These are phyloP conservation scores for Talaromyces atroroseus DNA, from an alignment of 2,329 filamentous ascomycete species.

Conservation along the genomic window DNA sequence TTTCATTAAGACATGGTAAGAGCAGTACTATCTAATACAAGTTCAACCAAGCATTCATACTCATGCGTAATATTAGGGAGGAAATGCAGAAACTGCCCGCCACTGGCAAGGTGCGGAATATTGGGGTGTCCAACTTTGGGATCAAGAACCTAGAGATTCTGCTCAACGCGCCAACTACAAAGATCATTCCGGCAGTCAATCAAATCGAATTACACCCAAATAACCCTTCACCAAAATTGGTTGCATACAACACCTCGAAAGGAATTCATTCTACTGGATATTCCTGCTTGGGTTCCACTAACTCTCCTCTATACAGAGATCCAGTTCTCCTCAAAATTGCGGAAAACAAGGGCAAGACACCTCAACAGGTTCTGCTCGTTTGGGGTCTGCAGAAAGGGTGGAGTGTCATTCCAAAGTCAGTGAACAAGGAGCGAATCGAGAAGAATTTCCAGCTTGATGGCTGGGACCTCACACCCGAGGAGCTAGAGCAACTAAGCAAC, in stretches of 20 bases:
- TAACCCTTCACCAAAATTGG: constrained; percentile 63
- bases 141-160: constrained; percentile 75
- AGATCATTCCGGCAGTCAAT: constrained; percentile 48
- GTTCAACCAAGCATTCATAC: constrained; percentile 19
- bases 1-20: constrained; percentile 68
- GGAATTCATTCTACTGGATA: constrained; percentile 53
- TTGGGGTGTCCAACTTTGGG: constrained; percentile 81
- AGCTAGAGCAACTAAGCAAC: constrained; percentile 62
- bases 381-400: constrained; percentile 79
- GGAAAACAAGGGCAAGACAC: constrained; percentile 51
- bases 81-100: constrained; percentile 42
- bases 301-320: constrained; percentile 52
- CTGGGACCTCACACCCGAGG: constrained; percentile 66
- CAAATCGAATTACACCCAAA: constrained; percentile 55
- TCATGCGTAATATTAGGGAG: constrained; percentile 41
- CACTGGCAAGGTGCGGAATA: constrained; percentile 64
- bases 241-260: constrained; percentile 47
- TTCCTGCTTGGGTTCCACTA: constrained; percentile 52
- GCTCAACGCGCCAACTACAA: constrained; percentile 58
- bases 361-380: constrained; percentile 52
- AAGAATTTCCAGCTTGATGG: constrained; percentile 72
- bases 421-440: constrained; percentile 67
- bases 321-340: constrained; percentile 47
- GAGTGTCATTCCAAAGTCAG: constrained; percentile 80
- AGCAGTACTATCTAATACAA: not conserved